phyloP scores from a whole-genome alignment of 208 protist genomes.

The Acanthamoeba healyi region DNA sequence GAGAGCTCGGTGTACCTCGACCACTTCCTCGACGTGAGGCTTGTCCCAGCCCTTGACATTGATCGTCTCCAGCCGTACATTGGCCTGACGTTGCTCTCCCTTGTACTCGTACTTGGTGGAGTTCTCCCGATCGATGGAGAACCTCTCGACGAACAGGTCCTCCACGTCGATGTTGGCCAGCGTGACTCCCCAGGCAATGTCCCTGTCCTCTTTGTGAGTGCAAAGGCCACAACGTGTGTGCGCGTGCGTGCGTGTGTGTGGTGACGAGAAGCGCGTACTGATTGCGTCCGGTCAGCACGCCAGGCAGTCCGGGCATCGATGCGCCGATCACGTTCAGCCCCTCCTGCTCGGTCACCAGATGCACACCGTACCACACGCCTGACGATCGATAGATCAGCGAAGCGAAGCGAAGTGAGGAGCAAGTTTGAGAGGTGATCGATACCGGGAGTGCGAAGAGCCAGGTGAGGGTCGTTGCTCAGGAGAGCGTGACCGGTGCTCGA shows the following conservation, averaged over 20 bases:
- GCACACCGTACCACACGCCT: background rate
- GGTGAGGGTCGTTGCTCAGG: background rate
- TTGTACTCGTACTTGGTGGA: conserved; percentile 6
- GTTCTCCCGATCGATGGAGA: background rate
- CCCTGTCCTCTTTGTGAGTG: no score
- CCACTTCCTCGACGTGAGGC: background rate
- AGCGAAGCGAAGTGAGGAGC: no score
- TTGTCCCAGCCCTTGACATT: conserved; percentile 8
- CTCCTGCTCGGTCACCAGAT: background rate
- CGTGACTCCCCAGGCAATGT: conserved; percentile 20
- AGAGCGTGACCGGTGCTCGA: background rate
- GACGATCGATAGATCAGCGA: background rate
- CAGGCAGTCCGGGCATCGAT: background rate
- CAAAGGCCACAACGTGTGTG: no score
- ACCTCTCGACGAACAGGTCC: conserved; percentile 15
- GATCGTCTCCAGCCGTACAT: background rate
- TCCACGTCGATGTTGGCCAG: background rate
- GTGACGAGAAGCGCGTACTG: background rate
- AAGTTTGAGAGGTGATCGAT: background rate
- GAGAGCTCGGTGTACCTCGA: conserved; percentile 15
- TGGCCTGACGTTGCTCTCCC: background rate
- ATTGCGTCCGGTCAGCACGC: background rate
- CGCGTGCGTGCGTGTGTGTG: no score
- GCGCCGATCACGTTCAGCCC: background rate
- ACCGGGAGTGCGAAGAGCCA: background rate